phyloP scores from a whole-genome alignment of 2,329 filamentous ascomycete genomes.

The Verticillium isaacii region DNA sequence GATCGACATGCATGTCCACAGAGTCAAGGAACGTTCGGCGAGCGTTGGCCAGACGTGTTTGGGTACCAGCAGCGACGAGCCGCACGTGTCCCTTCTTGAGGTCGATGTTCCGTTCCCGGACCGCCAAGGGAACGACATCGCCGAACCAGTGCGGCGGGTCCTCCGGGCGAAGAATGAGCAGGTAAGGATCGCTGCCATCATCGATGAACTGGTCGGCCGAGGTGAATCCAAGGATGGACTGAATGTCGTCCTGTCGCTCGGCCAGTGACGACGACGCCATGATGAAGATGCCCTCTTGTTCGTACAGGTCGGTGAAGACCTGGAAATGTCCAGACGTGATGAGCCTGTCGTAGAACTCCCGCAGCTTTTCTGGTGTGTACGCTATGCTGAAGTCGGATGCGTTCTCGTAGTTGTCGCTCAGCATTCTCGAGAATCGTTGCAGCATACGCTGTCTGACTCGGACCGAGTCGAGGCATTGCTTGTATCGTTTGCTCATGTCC shows the following conservation, averaged over 20 bases:
- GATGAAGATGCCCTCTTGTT: conserved; percentile 73
- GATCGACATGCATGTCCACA: conserved; percentile 80
- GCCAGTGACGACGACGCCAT: conserved; percentile 79
- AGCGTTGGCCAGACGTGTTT: conserved; percentile 72
- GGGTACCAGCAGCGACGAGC: conserved; percentile 82
- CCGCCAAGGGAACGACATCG: conserved; percentile 62
- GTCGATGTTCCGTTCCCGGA: conserved; percentile 76
- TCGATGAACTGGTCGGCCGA: conserved; percentile 55
- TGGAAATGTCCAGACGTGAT: conserved; percentile 82
- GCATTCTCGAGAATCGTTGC: conserved; percentile 86
- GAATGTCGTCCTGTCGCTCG: conserved; percentile 74
- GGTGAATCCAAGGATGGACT: conserved; percentile 74
- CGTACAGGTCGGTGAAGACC: conserved; percentile 65
- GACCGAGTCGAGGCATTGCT: conserved; percentile 90
- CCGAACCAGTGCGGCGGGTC: conserved; percentile 77
- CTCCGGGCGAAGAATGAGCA: conserved; percentile 81
- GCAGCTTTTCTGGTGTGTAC: conserved; percentile 60
- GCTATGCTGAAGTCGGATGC: conserved; percentile 91
- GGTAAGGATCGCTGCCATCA: conserved; percentile 75
- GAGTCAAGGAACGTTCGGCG: conserved; percentile 70
- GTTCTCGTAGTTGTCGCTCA: conserved; percentile 94
- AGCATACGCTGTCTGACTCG: conserved; percentile 94
- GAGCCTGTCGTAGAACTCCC: conserved; percentile 75
- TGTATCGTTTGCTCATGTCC: conserved; percentile 97
- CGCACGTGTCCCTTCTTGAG: conserved; percentile 82